Evolutionary conservation across 2,329 filamentous ascomycete genomes (phyloP), one percentile per base, ranked within the genome.

Genomic region (Tolypocladium tundrense): DNA sequence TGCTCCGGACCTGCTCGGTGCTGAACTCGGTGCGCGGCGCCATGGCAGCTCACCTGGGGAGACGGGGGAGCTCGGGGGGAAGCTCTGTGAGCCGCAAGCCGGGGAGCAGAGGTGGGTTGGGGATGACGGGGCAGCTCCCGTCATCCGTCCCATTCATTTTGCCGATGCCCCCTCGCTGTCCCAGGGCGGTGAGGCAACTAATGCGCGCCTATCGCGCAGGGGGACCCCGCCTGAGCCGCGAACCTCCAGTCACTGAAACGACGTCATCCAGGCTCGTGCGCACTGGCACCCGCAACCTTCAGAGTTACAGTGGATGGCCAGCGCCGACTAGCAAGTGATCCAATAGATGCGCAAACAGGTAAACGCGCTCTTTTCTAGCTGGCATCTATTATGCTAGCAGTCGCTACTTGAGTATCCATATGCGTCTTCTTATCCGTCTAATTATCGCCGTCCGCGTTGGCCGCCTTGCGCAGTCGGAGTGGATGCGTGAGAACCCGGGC

Each of bases 1-100:
- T 91, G 63, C 88, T 87, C 68, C 83, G 86, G 71, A 94, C 85
- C 69, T 91, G 85, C 66, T 88, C 84, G 60, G 87, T 84, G 72
- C 86, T 87, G 72, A 94, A 90, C 69, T 81, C 83, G 70, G 77
- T 77, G 74, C 83, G 82, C 75, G 86, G 86, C 77, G 84, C 85
- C 87, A 90, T 90, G 67, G 64, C 75, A 75, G 76, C 78, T 79
- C 78, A 75, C 75, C 77, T 54, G 55, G 57, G 59, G 58, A 57
- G 53, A 57, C 56, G 58, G 60, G 56, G 57, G 37, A 62, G 59
- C 60, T 61, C 27, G 4, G 27, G 27, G 62, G 57, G 55, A 57
- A 64, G 64, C 60, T 63, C 31, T 43, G 41, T 13, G 19, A 21
- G 56, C 41, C 40, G 41, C 19, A 24, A 31, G 41, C 27, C 10